A percentile compares a stretch with the other conserved stretches of the same genome.
These are phyloP conservation scores for Lippia alba DNA, from an alignment of 305 asterid species.

Conservation along the genomic window DNA sequence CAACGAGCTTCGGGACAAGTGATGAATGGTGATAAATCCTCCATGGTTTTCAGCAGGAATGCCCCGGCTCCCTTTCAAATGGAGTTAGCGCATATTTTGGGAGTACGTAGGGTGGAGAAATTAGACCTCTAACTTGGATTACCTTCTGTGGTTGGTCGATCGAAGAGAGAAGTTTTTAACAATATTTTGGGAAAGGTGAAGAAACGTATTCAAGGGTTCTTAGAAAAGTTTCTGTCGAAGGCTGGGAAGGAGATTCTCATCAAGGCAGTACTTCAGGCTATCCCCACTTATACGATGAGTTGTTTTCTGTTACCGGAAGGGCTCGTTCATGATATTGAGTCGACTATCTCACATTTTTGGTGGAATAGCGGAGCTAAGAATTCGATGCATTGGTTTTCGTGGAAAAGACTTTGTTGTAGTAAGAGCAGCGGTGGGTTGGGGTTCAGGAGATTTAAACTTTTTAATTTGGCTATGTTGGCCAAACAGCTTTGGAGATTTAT, in stretches of 20 bases:
- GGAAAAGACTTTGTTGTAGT: background rate
- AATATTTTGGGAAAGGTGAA: background rate
- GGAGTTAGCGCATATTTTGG: background rate
- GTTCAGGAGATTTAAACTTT: background rate
- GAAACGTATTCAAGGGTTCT: background rate
- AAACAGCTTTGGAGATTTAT: no score
- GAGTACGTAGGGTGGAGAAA: no score
- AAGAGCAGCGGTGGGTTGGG: background rate
- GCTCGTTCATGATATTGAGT: background rate
- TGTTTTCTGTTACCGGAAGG: background rate
- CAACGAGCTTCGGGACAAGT: background rate
- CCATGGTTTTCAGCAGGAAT: background rate
- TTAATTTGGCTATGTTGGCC: background rate
- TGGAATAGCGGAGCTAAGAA: background rate
- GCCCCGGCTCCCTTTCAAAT: background rate
- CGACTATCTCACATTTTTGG: background rate
- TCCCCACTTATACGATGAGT: background rate
- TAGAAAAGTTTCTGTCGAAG: background rate
- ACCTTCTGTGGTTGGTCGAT: background rate
- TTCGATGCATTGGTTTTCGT: background rate
- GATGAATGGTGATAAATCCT: no score
- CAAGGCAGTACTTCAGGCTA: background rate
- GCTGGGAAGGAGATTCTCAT: background rate
- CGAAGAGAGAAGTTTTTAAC: background rate
- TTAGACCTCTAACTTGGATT: background rate